Evolutionary conservation across 441 rosid species (phyloP).

Genomic region (Croton setiger): DNA sequence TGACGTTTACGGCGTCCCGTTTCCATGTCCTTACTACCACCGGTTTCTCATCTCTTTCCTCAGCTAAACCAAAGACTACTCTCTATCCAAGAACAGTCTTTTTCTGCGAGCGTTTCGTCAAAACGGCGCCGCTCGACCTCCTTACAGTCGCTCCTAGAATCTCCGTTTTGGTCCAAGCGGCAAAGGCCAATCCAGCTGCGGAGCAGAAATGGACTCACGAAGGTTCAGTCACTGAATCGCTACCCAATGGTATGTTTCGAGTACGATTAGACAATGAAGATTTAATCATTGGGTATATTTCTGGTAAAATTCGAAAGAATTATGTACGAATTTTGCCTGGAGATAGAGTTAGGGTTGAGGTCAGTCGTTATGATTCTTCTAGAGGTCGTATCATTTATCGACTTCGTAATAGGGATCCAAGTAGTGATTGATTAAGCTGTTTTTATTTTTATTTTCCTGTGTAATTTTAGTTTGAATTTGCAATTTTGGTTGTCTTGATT

Average conservation of each 20-base stretch:
- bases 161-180: background rate
- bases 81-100: slow-evolving; percentile 2
- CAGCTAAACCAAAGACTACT: slow-evolving; percentile 2
- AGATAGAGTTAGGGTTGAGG: slow-evolving; percentile 75
- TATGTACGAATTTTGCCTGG: slow-evolving; percentile 79
- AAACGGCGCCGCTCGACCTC: background rate
- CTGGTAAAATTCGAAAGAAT: slow-evolving; percentile 84
- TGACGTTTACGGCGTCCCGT: slow-evolving; percentile 1
- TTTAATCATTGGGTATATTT: slow-evolving; percentile 71
- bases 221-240: slow-evolving; percentile 77
- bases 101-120: background rate
- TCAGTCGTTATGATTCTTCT: slow-evolving; percentile 76
- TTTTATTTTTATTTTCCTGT: background rate
- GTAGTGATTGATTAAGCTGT: background rate
- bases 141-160: background rate
- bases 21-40: background rate
- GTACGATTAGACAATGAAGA: slow-evolving; percentile 69
- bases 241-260: slow-evolving; percentile 88
- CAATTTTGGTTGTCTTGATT: background rate
- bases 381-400: slow-evolving; percentile 75
- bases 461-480: background rate
- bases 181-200: slow-evolving; percentile 22
- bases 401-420: slow-evolving; percentile 35
- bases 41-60: background rate
- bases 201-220: slow-evolving; percentile 47